phyloP scores from a whole-genome alignment of 352 stramenopile genomes.

The Pythium grandisporangium region DNA sequence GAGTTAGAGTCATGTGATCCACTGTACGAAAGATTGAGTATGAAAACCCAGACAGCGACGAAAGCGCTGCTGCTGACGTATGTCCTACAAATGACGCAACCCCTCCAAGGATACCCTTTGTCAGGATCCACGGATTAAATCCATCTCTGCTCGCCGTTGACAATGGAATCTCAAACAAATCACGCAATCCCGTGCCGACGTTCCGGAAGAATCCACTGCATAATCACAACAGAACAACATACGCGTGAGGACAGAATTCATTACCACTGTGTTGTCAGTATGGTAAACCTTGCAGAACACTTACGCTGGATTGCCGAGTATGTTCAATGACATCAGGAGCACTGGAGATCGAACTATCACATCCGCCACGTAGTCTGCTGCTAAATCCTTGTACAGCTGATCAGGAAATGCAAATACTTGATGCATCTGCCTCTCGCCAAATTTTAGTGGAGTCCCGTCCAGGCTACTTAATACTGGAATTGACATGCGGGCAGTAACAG shows the following conservation, averaged over 20 bases:
- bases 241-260: not conserved
- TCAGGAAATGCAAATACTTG: constrained; percentile 69
- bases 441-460: constrained; percentile 63
- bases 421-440: constrained; percentile 38
- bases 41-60: constrained; percentile 70
- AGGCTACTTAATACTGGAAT: constrained; percentile 77
- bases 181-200: constrained; percentile 53
- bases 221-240: not conserved
- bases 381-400: constrained; percentile 75
- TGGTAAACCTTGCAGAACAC: constrained; percentile 12
- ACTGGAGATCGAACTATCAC: constrained; percentile 69
- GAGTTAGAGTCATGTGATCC: constrained; percentile 65
- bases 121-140: constrained; percentile 72
- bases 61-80: constrained; percentile 52
- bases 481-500: constrained; percentile 65
- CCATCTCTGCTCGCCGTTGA: constrained; percentile 46
- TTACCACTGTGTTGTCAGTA: too few relatives aligned
- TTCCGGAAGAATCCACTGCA: constrained; percentile 68
- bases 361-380: constrained; percentile 74
- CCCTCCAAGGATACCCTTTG: constrained; percentile 55
- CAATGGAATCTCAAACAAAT: constrained; percentile 73
- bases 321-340: constrained; percentile 80
- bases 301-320: constrained; percentile 80
- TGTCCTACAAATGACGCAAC: constrained; percentile 68
- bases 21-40: constrained; percentile 77